These are phyloP conservation scores for Blumeriella jaapii DNA, from an alignment of 2,329 filamentous ascomycete species.

Conservation along the genomic window DNA sequence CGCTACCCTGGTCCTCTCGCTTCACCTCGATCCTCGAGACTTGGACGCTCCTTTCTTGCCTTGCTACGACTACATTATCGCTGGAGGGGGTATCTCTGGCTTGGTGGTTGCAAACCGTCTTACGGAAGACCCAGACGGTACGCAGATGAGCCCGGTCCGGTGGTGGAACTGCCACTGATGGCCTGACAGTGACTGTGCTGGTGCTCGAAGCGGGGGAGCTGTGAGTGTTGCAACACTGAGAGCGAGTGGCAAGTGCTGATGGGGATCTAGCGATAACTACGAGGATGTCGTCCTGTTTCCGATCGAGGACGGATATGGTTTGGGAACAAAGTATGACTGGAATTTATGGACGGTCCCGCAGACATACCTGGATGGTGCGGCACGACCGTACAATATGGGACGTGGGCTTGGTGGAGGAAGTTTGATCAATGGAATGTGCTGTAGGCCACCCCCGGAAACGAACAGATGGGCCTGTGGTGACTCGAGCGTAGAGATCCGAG, in stretches of 20 bases:
- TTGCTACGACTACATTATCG: constrained; percentile 31
- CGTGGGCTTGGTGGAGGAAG: constrained; percentile 29
- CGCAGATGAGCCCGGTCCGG: neutral
- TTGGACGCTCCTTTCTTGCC: constrained; percentile 14
- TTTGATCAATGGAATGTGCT: constrained; percentile 31
- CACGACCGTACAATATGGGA: constrained; percentile 16
- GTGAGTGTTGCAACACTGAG: constrained; percentile 4
- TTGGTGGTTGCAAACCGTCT: constrained; percentile 34
- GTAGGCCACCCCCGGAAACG: constrained; percentile 11
- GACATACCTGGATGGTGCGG: constrained; percentile 22
- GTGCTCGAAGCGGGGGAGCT: constrained; percentile 21
- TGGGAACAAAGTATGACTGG: constrained; percentile 32
- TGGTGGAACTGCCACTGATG: neutral
- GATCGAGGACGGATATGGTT: constrained; percentile 21
- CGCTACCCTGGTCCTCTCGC: constrained; percentile 6
- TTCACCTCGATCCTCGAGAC: constrained; percentile 15
- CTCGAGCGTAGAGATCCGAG: no score
- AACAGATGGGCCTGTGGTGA: constrained; percentile 1
- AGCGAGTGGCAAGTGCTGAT: neutral
- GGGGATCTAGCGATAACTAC: constrained; percentile 14
- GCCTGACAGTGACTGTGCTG: constrained; percentile 17
- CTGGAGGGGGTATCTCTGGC: constrained; percentile 37
- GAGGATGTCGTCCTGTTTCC: constrained; percentile 19
- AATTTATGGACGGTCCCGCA: constrained; percentile 30
- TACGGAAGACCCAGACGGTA: constrained; percentile 27